A percentile compares a stretch with the other conserved stretches of the same genome.
These are phyloP conservation scores for Ricinus communis DNA, from an alignment of 345 rosid genomes.

Conservation along the genomic window DNA sequence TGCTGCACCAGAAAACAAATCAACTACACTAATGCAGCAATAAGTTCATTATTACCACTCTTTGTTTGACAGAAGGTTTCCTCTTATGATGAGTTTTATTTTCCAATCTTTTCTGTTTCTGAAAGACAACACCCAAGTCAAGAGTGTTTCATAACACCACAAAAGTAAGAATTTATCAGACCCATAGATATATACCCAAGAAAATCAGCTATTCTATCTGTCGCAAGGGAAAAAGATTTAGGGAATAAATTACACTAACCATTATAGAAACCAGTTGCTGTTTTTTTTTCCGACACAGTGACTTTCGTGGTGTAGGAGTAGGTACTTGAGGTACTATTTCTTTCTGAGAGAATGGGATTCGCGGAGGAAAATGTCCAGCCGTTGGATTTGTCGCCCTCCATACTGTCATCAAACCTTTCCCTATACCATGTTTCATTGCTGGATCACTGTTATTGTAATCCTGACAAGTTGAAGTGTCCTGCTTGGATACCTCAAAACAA, in stretches of 20 bases:
- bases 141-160: slow-evolving; percentile 14
- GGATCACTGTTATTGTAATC: slow-evolving; percentile 31
- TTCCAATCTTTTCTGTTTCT: slow-evolving; percentile 60
- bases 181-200: neutral
- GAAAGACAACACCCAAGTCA: slow-evolving; percentile 27
- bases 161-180: slow-evolving; percentile 8
- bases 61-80: slow-evolving; percentile 47
- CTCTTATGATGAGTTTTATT: slow-evolving; percentile 49
- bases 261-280: slow-evolving; percentile 43
- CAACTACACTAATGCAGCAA: slow-evolving; percentile 18
- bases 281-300: slow-evolving; percentile 41
- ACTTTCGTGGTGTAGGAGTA: slow-evolving; percentile 31
- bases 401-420: slow-evolving; percentile 92
- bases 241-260: slow-evolving; percentile 41
- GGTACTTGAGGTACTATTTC: slow-evolving; percentile 27
- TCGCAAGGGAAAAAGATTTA: neutral
- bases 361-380: slow-evolving; percentile 54
- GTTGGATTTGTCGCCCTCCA: slow-evolving; percentile 75
- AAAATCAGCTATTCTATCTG: neutral
- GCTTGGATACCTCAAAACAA: slow-evolving; percentile 35
- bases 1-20: slow-evolving; percentile 11
- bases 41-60: slow-evolving; percentile 47
- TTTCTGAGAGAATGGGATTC: slow-evolving; percentile 39
- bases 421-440: slow-evolving; percentile 80
- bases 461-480: slow-evolving; percentile 19